Evolutionary conservation across 305 asterid genomes (phyloP).

Genomic region (Solanum hybrid): DNA sequence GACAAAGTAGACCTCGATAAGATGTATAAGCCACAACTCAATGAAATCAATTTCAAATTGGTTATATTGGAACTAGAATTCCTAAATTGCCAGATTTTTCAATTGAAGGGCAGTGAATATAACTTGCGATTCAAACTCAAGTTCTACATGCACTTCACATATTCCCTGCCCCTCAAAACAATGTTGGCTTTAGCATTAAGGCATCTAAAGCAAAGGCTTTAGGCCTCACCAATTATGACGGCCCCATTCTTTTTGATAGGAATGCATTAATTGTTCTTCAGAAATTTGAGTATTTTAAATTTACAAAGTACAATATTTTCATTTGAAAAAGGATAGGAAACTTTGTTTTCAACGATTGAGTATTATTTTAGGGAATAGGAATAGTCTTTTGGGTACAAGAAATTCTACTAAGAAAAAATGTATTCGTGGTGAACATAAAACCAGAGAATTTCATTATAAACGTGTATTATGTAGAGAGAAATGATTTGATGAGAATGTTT

Average conservation of each 20-base stretch:
- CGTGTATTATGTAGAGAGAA: background rate
- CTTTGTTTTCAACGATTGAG: background rate
- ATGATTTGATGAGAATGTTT: background rate
- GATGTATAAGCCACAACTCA: background rate
- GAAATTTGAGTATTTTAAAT: background rate
- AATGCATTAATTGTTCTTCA: background rate
- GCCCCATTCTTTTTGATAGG: background rate
- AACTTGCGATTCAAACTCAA: background rate
- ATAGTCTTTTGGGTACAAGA: background rate
- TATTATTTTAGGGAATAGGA: background rate
- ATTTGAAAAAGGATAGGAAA: background rate
- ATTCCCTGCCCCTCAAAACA: background rate
- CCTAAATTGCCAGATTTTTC: background rate
- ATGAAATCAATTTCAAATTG: background rate
- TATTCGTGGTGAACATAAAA: background rate
- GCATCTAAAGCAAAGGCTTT: background rate
- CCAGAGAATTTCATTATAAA: background rate
- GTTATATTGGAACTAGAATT: background rate
- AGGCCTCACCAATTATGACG: background rate
- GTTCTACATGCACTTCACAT: background rate
- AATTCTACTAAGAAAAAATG: background rate
- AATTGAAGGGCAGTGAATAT: background rate
- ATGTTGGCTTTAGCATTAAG: background rate
- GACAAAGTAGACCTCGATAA: slow-evolving; percentile 1
- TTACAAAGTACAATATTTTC: background rate